Percentiles rank a stretch among this genome's conserved stretches.
phyloP scores from a whole-genome alignment of 2,329 filamentous ascomycete species.

The Byssochlamys sp. region DNA sequence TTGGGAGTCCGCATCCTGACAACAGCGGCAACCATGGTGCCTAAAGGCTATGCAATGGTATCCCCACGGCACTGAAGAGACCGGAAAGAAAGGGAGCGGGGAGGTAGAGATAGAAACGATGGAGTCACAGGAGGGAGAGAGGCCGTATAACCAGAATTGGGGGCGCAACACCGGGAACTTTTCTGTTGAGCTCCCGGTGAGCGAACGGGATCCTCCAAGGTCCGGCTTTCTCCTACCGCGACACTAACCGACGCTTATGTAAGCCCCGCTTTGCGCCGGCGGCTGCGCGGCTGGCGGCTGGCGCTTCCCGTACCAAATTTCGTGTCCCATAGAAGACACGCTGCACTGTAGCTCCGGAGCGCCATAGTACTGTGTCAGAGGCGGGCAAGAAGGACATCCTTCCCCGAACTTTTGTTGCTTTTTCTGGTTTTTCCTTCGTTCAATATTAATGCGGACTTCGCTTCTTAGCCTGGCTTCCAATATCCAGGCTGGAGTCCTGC shows the following conservation, averaged over 20 bases:
- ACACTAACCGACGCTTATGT: slow-evolving; percentile 10
- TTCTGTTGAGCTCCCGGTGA: slow-evolving; percentile 36
- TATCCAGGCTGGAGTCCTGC: slow-evolving; percentile 26
- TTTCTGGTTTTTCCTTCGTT: slow-evolving; percentile 8
- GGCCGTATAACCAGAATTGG: slow-evolving; percentile 20
- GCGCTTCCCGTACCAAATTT: slow-evolving; percentile 11
- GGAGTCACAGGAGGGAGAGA: slow-evolving; percentile 13
- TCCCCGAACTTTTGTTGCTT: slow-evolving; percentile 9
- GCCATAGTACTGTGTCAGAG: neutral
- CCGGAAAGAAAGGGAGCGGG: slow-evolving; percentile 9
- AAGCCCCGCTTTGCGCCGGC: neutral
- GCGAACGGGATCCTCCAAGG: slow-evolving; percentile 20
- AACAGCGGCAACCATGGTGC: slow-evolving; percentile 47
- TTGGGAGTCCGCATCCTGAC: slow-evolving; percentile 37
- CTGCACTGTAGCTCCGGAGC: slow-evolving; percentile 6
- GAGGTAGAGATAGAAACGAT: slow-evolving; percentile 11
- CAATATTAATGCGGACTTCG: slow-evolving; percentile 16
- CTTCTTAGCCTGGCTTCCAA: slow-evolving; percentile 14
- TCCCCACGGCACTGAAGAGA: slow-evolving; percentile 8
- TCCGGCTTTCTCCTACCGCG: slow-evolving; percentile 13
- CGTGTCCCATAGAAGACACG: slow-evolving; percentile 8
- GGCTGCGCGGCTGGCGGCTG: slow-evolving; percentile 9
- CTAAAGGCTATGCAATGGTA: slow-evolving; percentile 16
- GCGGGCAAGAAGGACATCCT: slow-evolving; percentile 7
- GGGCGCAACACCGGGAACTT: slow-evolving; percentile 25